Evolutionary conservation across 768 basidiomycete genomes (phyloP), one percentile per base, ranked within the genome.

Genomic region (Trametes meyenii): DNA sequence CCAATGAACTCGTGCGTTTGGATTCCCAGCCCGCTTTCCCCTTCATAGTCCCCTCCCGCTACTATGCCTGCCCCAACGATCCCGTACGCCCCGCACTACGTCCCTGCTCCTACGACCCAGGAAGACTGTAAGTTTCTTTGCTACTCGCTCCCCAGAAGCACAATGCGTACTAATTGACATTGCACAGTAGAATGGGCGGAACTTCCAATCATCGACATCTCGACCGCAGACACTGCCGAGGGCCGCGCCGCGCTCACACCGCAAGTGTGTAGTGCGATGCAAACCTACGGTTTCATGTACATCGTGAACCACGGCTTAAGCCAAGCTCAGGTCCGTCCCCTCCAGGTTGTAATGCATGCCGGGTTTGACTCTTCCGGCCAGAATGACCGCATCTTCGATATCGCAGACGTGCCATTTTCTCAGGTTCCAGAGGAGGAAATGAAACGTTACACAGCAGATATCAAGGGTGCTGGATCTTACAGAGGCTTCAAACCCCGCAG

Each of bases 401-500:
- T 77, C 50, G 76, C 70, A 0, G 69, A 75, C 42, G 60, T 76
- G 24, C 68, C 74, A 1, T 76, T 77, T 62, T 55, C 71, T 17
- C 68, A 72, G 29, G 76, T 76, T 0, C 54, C 63, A 0, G 67
- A 69, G 12, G 73, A 73, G 2, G 76, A 77, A 50, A 77, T 76
- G 58, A 46, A 61, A 33, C 55, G 60, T 19, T 75, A 70, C 57
- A 63, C 54, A 2, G 71, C 69, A 3, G 70, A 71, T 24, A 72
- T 74, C 58, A 71, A 80, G 60, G 70, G 74, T 46, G 76, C 74
- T 0, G 82, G 81, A 1, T 78, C 79, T 0, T 85, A 82, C 60
- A 78, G 82, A 58, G 85, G 85, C 0, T 86, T 85, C 64, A 85
- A 86, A 61, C 76, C 74, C 5, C 77, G 79, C 8, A 76, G 81